Evolutionary conservation across 2,329 filamentous ascomycete genomes (phyloP), one percentile per base, ranked within the genome.

Genomic region (Chaetomiaceae sp.): DNA sequence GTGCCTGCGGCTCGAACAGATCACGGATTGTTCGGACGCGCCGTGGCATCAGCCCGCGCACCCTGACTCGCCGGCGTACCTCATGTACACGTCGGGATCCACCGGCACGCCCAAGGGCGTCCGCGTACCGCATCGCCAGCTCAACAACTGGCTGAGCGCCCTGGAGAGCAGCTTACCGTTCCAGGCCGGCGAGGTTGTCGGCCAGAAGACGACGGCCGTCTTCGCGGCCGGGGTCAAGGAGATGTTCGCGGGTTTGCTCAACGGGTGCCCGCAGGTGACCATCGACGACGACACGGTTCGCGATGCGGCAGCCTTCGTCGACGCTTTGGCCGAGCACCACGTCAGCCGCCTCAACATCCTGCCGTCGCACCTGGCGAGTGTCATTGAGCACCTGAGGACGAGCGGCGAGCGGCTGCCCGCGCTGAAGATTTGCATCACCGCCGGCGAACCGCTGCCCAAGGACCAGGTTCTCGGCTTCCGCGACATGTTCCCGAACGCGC

Each of bases 171-270:
- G 2, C 4, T 3, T 50, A 11, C 48, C 48, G 20, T 50, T 50
- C 38, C 29, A 50, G 48, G 11, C 48, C 5, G 48, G 38, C 5
- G 48, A 50, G n/a, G 48, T 50, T 3, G 48, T 50, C 3, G 48
- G 38, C 8, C 48, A 50, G 32, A 50, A 50, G 20, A 50, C 48
- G 18, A 50, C 48, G 18, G n/a, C 48, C 11, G 48, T 50, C n/a
- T 50, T 50, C 6, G 48, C 48, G 8, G 48, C 20, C n/a, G 48
- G 37, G 18, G 38, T 50, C 27, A 50, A 50, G 48, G 48, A 50
- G 20, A 34, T 50, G 37, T 50, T 50, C 25, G 18, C 38, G 29
- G 48, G 48, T 5, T 27, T 50, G 1, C 37, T 50, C 38, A 43
- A 43, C 32, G 38, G 48, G 8, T 25, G 16, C 23, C 29, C 48